Base-by-base conservation (phyloP, 2,329 filamentous ascomycete genomes). In the Torrubiella hemipterigena region DNA sequence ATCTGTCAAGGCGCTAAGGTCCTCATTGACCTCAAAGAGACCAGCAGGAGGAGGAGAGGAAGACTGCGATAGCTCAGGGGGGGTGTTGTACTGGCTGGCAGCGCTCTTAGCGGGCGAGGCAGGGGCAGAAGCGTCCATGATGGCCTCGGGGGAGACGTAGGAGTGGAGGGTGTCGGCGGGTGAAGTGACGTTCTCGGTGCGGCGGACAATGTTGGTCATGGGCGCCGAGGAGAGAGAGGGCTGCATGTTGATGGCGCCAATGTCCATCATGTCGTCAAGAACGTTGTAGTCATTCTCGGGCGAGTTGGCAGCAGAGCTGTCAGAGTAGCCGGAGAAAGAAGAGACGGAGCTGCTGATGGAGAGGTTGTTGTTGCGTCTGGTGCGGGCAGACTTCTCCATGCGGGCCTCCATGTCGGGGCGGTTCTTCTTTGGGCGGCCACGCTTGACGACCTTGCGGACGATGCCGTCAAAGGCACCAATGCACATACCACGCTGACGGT, bases 401-500 rank as follows among this genome's bases (percentile, higher is more conserved):
- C 73, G 63, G 30, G 69, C 55, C 5, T 71, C 67, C 47, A 68
- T 55, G 28, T 74, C 69, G 0, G 72, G 72, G 6, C 73, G 47
- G 40, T 67, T 61, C 61, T 79, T 79, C 39, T 72, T 65, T 6
- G 75, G 75, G 13, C 75, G 61, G 7, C 75, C 75, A n/a, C 71
- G 63, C 58, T 75, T 75, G 26, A 69, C 70, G 6, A 66, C 59
- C 48, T 73, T 74, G 30, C 69, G 61, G 6, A 73, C 69, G 11
- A 72, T 61, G 23, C 87, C 87, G 40, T 93, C 85, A 46, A 96
- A 93, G 5, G 86, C 89, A 34, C 91, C 91, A 34, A 91, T 80
- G 56, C 91, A 98, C 83, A 95, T 94, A 33, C 89, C 91, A 24
- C 91, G 78, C 55, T 96, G 91, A 32, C 87, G 77, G 53, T 98